Base-by-base conservation (phyloP, 352 stramenopile genomes). In the Pythium utonaiense region DNA sequence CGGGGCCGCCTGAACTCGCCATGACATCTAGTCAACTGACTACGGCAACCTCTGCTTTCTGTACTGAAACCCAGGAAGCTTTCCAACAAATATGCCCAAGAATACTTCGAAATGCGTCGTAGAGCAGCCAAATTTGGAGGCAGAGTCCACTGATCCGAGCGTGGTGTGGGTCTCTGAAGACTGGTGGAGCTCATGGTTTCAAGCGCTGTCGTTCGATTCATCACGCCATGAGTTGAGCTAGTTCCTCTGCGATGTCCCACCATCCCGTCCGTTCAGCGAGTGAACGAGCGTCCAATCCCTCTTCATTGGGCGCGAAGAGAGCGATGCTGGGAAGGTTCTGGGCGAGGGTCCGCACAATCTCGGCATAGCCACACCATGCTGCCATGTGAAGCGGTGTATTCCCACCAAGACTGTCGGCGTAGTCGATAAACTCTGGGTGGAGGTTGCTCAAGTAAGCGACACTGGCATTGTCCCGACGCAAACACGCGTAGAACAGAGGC, bases 371-470 rank as follows among this genome's bases (percentile, higher is more conserved):
- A 9, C 75, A 59, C 66, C 72, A 84, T 14, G 77, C 76, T 3
- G 78, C 69, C 36, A 87, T 67, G 41, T 92, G 80, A 57, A 90
- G 54, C 45, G 78, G 78, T 25, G 80, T 90, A 38, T 90, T 86
- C n/a, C 82, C 82, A 27, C 71, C 64, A 3, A 67, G 55, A 16
- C 31, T 57, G 44, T 91, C 82, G 2, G 78, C 75, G 47, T 89
- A 91, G 59, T 89, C 80, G 12, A 81, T 75, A 59, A 91, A 89
- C 25, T 89, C 80, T 0, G 77, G 75, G 33, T 83, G 67, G 19
- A 77, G 68, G 1, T 42, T 52, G 42, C 74, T 86, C 31, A 91
- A 60, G 54, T 77, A 85, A 31, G 61, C 53, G 28, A 89, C 77
- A 57, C 80, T 86, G 1, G 61, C 71, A 1, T 73, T 40, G 36